A percentile compares a stretch with the other conserved stretches of the same genome.
Conservation (phyloP, 2,329 filamentous ascomycete species). For the Emmonsiellopsis sp. region DNA sequence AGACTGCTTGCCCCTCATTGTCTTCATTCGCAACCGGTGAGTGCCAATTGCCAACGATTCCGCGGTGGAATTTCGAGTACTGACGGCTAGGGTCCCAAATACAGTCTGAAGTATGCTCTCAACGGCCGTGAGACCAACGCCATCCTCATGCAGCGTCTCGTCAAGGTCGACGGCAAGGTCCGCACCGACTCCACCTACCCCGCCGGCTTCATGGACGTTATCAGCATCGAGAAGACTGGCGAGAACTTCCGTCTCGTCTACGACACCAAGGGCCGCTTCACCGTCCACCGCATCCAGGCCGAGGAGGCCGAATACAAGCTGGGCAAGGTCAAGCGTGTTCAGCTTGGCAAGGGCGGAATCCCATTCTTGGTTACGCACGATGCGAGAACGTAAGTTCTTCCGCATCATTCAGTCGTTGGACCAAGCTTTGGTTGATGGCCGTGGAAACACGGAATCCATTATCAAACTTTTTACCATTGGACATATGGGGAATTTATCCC, state of each 20-base stretch:
- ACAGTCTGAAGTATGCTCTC: conserved; percentile 98
- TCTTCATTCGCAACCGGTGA: conserved; percentile 79
- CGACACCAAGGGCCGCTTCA: conserved; percentile 99
- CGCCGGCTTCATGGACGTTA: conserved; percentile 98
- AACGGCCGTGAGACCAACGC: conserved; percentile 96
- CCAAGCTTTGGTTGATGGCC: conserved; percentile 80
- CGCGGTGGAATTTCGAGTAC: conserved; percentile 7
- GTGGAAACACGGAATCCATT: conserved; percentile 20
- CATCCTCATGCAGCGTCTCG: conserved; percentile 98
- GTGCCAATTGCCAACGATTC: conserved; percentile 9
- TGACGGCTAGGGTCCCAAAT: conserved; percentile 20
- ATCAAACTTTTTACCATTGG: background rate
- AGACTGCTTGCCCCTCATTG: conserved; percentile 96
- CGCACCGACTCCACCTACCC: conserved; percentile 98
- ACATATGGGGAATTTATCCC: background rate
- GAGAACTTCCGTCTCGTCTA: conserved; percentile 99
- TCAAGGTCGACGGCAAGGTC: conserved; percentile 99
- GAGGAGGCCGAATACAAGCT: conserved; percentile 99
- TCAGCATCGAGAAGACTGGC: conserved; percentile 98
- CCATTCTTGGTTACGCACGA: conserved; percentile 99
- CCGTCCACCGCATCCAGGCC: conserved; percentile 96
- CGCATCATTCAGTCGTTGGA: conserved; percentile 99
- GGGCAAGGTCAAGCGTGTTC: conserved; percentile 99
- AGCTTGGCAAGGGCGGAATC: conserved; percentile 98
- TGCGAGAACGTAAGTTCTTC: conserved; percentile 99